These are phyloP conservation scores for Fusarium succisae DNA, from an alignment of 2,329 filamentous ascomycete species.

Conservation along the genomic window DNA sequence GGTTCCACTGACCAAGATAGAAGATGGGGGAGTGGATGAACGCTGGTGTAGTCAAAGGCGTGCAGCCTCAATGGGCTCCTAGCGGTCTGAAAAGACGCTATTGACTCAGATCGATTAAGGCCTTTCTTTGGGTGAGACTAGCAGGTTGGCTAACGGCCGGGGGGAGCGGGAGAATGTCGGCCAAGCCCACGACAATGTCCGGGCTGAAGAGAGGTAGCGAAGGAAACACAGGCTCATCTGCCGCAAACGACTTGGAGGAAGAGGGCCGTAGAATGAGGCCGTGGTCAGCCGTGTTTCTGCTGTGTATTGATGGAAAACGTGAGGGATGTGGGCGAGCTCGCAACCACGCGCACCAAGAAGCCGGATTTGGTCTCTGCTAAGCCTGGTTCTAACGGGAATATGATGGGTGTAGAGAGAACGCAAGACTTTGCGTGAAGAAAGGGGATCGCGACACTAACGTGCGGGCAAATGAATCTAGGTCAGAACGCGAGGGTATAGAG, in stretches of 20 bases:
- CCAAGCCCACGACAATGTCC: neutral
- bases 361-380: slow-evolving; percentile 39
- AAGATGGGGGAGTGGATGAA: slow-evolving; percentile 28
- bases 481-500: neutral
- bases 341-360: slow-evolving; percentile 22
- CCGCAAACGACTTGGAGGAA: neutral
- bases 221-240: neutral
- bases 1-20: slow-evolving; percentile 36
- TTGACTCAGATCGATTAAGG: slow-evolving; percentile 12
- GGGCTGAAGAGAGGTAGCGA: neutral
- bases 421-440: slow-evolving; percentile 3
- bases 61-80: slow-evolving; percentile 6
- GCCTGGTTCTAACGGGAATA: slow-evolving; percentile 26
- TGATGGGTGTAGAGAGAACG: slow-evolving; percentile 19
- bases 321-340: slow-evolving; percentile 9
- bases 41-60: slow-evolving; percentile 22
- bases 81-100: slow-evolving; percentile 12
- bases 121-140: slow-evolving; percentile 14
- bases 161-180: neutral
- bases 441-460: neutral
- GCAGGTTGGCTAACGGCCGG: neutral
- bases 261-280: neutral
- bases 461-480: neutral
- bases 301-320: slow-evolving; percentile 9
- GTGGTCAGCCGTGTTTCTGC: slow-evolving; percentile 1